These are phyloP conservation scores for Cladophialophora exuberans DNA, from an alignment of 2,329 filamentous ascomycete genomes.

Conservation along the genomic window DNA sequence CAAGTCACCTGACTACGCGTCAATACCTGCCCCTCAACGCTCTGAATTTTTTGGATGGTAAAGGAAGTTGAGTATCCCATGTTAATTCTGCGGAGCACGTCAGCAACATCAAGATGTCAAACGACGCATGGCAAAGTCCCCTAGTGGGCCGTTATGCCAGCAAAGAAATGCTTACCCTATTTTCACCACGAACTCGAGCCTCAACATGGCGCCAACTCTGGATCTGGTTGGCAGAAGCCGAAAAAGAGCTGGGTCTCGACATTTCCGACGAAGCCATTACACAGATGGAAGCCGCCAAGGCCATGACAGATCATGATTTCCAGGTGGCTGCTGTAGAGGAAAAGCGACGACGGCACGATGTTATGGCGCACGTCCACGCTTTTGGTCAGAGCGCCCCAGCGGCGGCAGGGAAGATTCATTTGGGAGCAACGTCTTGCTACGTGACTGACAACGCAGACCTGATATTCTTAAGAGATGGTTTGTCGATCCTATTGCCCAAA, in stretches of 20 bases:
- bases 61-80: no score
- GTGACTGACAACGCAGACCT: constrained; percentile 75
- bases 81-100: no score
- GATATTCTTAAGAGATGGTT: constrained; percentile 73
- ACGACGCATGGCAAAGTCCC: constrained; percentile 68
- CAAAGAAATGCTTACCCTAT: constrained; percentile 75
- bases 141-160: constrained; percentile 74
- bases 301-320: constrained; percentile 79
- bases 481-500: constrained; percentile 77
- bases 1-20: no score
- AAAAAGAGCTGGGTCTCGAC: constrained; percentile 77
- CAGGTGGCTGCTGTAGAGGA: constrained; percentile 75
- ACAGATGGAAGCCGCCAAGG: constrained; percentile 73
- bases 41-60: no score
- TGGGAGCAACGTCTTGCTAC: constrained; percentile 63
- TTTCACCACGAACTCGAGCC: constrained; percentile 74
- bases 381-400: constrained; percentile 74
- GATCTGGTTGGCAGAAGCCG: constrained; percentile 79
- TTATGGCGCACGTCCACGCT: constrained; percentile 70
- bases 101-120: constrained; percentile 36
- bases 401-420: constrained; percentile 83
- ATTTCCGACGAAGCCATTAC: constrained; percentile 76
- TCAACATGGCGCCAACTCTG: constrained; percentile 84
- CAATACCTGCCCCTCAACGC: no score
- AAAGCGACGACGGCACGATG: constrained; percentile 69